Conservation (phyloP, 23 red algal genomes). For the Cyanidiococcus yangmingshanensis region DNA sequence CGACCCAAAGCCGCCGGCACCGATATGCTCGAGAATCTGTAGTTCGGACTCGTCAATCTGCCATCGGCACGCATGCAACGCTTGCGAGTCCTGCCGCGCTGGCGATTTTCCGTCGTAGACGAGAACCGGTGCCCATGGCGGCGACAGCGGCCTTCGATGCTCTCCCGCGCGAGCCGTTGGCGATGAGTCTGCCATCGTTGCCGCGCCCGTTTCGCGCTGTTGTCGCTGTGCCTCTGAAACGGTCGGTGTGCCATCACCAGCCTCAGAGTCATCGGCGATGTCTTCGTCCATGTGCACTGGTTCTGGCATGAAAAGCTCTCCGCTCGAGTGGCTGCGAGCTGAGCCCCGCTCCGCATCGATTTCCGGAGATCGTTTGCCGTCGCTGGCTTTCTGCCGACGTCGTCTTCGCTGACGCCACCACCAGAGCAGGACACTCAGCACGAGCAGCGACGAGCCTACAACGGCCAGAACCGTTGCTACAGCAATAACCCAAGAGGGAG, state of each 20-base stretch:
- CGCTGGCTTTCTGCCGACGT: not conserved
- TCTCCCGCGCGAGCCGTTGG: not conserved
- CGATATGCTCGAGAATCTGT: constrained; percentile 16
- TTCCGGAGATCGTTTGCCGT: not conserved
- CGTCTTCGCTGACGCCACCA: not conserved
- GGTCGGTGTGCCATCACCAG: not conserved
- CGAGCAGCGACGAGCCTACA: not conserved
- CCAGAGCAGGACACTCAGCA: not conserved
- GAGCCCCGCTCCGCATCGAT: not conserved
- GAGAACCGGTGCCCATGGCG: not conserved
- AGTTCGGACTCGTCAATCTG: constrained; percentile 19
- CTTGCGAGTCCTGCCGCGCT: not conserved
- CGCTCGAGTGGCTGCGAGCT: not conserved
- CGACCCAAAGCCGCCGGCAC: constrained; percentile 27
- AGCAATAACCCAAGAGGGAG: constrained; percentile 3
- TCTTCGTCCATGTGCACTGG: constrained; percentile 12
- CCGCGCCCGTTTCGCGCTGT: not conserved
- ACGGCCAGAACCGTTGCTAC: not conserved
- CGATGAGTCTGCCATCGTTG: not conserved
- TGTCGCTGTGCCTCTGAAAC: not conserved
- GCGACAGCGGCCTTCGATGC: not conserved
- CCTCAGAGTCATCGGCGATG: not conserved
- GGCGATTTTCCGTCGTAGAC: not conserved
- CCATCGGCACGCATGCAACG: not conserved
- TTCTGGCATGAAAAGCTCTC: not conserved